Evolutionary conservation across 2,329 filamentous ascomycete genomes (phyloP).

Genomic region (Shiraia sp.): DNA sequence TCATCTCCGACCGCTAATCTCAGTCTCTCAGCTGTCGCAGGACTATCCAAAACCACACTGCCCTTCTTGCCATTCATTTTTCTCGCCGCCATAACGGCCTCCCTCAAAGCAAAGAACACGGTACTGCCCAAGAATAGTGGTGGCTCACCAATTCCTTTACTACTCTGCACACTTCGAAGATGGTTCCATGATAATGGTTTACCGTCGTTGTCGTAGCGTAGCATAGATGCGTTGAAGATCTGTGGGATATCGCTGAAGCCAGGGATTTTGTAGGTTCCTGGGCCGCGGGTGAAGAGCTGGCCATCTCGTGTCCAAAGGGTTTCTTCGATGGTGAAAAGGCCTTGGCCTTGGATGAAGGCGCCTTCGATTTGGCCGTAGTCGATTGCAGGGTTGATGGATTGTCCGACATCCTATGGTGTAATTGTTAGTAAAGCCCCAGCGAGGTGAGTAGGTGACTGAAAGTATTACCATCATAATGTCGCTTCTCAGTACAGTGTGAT

Average conservation of each 20-base stretch:
- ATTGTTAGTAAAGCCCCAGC: neutral
- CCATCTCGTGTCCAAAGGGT: conserved; percentile 69
- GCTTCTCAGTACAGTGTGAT: conserved; percentile 84
- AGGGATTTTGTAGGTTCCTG: conserved; percentile 81
- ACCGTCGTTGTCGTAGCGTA: conserved; percentile 65
- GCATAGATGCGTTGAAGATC: conserved; percentile 76
- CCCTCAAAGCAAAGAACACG: conserved; percentile 85
- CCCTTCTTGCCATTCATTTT: conserved; percentile 45
- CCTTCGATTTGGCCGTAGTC: conserved; percentile 84
- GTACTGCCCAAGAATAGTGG: conserved; percentile 77
- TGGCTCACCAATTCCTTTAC: conserved; percentile 74
- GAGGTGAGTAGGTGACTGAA: neutral
- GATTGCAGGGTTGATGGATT: conserved; percentile 75
- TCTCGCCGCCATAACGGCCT: conserved; percentile 76
- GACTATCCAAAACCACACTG: conserved; percentile 69
- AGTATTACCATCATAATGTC: conserved; percentile 80
- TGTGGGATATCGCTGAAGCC: conserved; percentile 88
- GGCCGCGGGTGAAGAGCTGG: conserved; percentile 65
- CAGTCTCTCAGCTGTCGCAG: conserved; percentile 81
- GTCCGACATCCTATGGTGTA: conserved; percentile 68
- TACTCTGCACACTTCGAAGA: conserved; percentile 79
- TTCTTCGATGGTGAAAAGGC: conserved; percentile 78
- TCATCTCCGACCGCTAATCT: conserved; percentile 77
- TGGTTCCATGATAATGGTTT: conserved; percentile 73
- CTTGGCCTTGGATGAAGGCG: conserved; percentile 77